Percentiles rank a stretch among this genome's conserved stretches.
phyloP scores from a whole-genome alignment of 768 basidiomycete species.

The Mycena rebaudengoi region DNA sequence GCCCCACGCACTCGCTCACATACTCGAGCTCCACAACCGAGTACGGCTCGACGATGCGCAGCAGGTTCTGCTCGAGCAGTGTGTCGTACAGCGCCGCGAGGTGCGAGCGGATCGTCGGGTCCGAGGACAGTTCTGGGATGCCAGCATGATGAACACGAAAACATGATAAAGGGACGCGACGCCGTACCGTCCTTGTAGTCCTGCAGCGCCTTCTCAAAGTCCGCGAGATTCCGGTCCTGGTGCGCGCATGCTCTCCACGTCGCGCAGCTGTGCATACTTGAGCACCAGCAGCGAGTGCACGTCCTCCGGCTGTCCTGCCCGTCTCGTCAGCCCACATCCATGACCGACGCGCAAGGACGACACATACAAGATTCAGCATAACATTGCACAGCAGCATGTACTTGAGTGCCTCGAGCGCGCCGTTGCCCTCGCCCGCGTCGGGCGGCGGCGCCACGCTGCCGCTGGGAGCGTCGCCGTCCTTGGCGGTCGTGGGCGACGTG shows the following conservation, averaged over 20 bases:
- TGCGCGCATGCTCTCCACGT: slow-evolving; percentile 99
- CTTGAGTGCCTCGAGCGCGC: slow-evolving; percentile 87
- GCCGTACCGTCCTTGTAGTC: slow-evolving; percentile 81
- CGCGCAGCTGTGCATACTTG: slow-evolving; percentile 86
- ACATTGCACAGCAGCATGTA: slow-evolving; percentile 99
- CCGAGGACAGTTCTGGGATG: slow-evolving; percentile 87
- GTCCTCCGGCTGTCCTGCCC: slow-evolving; percentile 82
- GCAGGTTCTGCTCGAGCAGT: slow-evolving; percentile 92
- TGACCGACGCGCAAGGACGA: neutral
- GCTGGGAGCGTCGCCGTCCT: slow-evolving; percentile 13
- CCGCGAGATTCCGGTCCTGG: slow-evolving; percentile 86
- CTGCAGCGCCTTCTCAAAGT: slow-evolving; percentile 87
- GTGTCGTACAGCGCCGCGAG: slow-evolving; percentile 95
- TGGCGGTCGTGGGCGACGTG: slow-evolving; percentile 2
- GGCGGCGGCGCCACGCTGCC: slow-evolving; percentile 22
- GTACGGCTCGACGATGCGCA: slow-evolving; percentile 96
- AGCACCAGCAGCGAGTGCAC: slow-evolving; percentile 85
- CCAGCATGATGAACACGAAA: neutral
- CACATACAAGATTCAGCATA: slow-evolving; percentile 91
- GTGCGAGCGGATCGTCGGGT: slow-evolving; percentile 95
- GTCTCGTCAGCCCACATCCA: neutral
- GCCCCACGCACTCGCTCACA: slow-evolving; percentile 88
- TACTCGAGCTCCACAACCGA: slow-evolving; percentile 90
- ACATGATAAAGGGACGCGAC: slow-evolving; percentile 22
- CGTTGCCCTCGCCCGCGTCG: slow-evolving; percentile 61